Conservation (phyloP, 176 grass and related monocot genomes). For the Elaeis guineensis region DNA sequence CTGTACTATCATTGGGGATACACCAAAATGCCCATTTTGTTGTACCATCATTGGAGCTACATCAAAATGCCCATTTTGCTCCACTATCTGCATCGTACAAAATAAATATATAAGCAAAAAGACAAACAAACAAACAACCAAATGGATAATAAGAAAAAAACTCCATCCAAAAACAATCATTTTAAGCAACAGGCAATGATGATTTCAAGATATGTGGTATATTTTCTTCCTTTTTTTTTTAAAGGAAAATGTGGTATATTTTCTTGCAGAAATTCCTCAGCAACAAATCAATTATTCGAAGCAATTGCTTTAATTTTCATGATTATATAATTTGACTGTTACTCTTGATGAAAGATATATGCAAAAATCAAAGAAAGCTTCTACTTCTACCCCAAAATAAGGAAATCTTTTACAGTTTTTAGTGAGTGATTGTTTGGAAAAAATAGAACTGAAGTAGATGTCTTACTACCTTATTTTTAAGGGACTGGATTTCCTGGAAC, state of each 20-base stretch:
- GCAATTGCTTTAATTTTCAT: no score
- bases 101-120: neutral
- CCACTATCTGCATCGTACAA: constrained; percentile 62
- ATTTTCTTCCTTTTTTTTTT: constrained; percentile 26
- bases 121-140: no score
- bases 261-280: constrained; percentile 14
- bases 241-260: constrained; percentile 20
- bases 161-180: no score
- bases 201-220: constrained; percentile 5
- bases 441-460: neutral
- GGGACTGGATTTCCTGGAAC: constrained; percentile 79
- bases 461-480: constrained; percentile 63
- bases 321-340: no score
- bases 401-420: no score
- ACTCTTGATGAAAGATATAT: no score
- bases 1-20: constrained; percentile 42
- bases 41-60: constrained; percentile 43
- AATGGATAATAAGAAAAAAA: no score
- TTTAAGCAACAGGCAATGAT: no score
- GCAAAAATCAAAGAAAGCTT: no score
- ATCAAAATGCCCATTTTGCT: constrained; percentile 59
- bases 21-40: constrained; percentile 57
- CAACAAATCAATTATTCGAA: constrained; percentile 1
- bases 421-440: neutral
- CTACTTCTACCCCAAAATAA: no score